phyloP scores from a whole-genome alignment of 1,139 yeast species.

The Saccharomyces hybrid region DNA sequence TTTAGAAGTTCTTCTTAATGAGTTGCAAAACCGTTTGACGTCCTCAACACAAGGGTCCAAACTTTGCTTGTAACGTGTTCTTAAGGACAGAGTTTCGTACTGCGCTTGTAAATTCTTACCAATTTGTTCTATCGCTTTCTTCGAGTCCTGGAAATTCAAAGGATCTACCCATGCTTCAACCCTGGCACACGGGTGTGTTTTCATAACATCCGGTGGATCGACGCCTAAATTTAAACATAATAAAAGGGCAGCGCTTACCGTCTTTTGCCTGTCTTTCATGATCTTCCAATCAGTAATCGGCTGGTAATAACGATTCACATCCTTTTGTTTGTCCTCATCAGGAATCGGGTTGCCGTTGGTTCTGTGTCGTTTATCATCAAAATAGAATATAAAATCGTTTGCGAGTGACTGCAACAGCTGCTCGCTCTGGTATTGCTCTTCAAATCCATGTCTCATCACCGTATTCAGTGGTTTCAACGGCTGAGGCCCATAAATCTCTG shows the following conservation, averaged over 20 bases:
- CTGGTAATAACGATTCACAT: conserved; percentile 48
- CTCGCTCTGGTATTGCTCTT: conserved; percentile 54
- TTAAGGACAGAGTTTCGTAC: conserved; percentile 77
- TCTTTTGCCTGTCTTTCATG: conserved; percentile 82
- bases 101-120: conserved; percentile 84
- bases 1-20: conserved; percentile 80
- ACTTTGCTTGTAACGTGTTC: conserved; percentile 85
- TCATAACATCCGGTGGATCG: conserved; percentile 93
- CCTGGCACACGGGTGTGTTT: conserved; percentile 90
- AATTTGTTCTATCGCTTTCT: conserved; percentile 84
- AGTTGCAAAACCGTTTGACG: conserved; percentile 83
- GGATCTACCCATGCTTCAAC: conserved; percentile 95
- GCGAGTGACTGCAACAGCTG: conserved; percentile 61
- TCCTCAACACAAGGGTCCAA: conserved; percentile 95
- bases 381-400: conserved; percentile 68
- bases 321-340: conserved; percentile 40
- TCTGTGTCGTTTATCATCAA: conserved; percentile 82
- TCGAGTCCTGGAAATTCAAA: conserved; percentile 69
- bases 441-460: conserved; percentile 74
- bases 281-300: conserved; percentile 85
- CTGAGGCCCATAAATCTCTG: conserved; percentile 29
- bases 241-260: conserved; percentile 90
- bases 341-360: conserved; percentile 83
- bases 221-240: conserved; percentile 88
- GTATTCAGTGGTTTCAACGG: conserved; percentile 42